These are phyloP conservation scores for Paramyrothecium sp. DNA, from an alignment of 2,329 filamentous ascomycete species.

Conservation along the genomic window DNA sequence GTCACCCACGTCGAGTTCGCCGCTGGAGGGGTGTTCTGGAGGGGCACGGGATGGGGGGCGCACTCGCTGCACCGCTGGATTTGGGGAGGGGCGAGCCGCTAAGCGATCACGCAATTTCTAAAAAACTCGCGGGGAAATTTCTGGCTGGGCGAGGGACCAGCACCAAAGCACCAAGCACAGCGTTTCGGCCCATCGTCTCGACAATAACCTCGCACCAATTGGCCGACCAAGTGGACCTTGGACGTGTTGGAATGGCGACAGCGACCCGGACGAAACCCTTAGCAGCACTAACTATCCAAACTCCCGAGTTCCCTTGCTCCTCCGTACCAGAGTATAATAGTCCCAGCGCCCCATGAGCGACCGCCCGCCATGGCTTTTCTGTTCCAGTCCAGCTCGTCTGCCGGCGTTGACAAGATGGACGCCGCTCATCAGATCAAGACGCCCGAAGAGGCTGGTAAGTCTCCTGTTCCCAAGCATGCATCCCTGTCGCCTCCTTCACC, in stretches of 20 bases:
- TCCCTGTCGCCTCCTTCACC: not conserved
- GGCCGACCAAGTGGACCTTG: not conserved
- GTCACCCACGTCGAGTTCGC: not conserved
- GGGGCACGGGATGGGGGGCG: not conserved
- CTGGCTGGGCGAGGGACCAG: not conserved
- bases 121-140: not conserved
- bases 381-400: constrained; percentile 23
- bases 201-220: not conserved
- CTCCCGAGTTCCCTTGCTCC: not conserved
- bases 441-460: constrained; percentile 64
- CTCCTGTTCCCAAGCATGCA: constrained; percentile 3
- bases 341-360: not conserved
- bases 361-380: constrained; percentile 31
- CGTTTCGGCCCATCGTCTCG: not conserved
- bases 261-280: not conserved
- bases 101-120: constrained; percentile 3
- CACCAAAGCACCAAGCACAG: no score
- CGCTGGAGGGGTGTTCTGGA: not conserved
- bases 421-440: constrained; percentile 48
- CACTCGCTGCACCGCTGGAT: not conserved
- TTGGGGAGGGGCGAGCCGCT: not conserved
- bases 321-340: not conserved
- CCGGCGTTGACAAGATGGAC: constrained; percentile 37
- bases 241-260: not conserved
- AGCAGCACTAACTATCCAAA: not conserved